phyloP scores from a whole-genome alignment of 2,329 filamentous ascomycete species.

The Ophiocordyceps unilateralis region DNA sequence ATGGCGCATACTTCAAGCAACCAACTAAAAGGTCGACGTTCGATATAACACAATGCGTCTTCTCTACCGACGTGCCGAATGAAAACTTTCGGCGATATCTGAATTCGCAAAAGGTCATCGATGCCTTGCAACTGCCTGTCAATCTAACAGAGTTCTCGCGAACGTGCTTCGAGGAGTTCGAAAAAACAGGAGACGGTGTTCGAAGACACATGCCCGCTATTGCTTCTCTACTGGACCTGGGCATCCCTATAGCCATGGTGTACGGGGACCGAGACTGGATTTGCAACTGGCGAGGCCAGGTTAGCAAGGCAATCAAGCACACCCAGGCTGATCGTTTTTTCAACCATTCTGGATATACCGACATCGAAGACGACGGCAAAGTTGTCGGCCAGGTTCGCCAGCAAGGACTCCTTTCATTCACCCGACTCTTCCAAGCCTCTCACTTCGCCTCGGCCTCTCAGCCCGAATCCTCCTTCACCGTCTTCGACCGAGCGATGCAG shows the following conservation, averaged over 20 bases:
- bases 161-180: constrained; percentile 34
- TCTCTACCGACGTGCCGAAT: constrained; percentile 42
- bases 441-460: constrained; percentile 44
- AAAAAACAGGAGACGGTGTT: constrained; percentile 37
- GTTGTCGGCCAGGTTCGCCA: constrained; percentile 61
- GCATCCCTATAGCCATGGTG: constrained; percentile 53
- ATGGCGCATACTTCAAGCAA: background rate
- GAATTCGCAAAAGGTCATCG: constrained; percentile 35
- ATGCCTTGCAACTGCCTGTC: constrained; percentile 42
- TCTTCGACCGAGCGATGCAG: constrained; percentile 22
- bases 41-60: constrained; percentile 38
- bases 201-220: constrained; percentile 30
- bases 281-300: constrained; percentile 51
- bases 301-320: constrained; percentile 45
- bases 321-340: constrained; percentile 27
- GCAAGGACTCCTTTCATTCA: constrained; percentile 33
- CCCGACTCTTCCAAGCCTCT: constrained; percentile 46
- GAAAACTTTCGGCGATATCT: constrained; percentile 31
- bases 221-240: constrained; percentile 39
- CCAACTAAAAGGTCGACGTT: constrained; percentile 19
- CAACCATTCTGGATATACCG: constrained; percentile 44
- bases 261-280: constrained; percentile 47
- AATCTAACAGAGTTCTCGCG: constrained; percentile 33
- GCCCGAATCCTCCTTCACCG: constrained; percentile 35
- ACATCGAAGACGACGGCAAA: constrained; percentile 44